Base-by-base conservation (phyloP, 75 land plant genomes). In the Selaginella tamariscina region DNA sequence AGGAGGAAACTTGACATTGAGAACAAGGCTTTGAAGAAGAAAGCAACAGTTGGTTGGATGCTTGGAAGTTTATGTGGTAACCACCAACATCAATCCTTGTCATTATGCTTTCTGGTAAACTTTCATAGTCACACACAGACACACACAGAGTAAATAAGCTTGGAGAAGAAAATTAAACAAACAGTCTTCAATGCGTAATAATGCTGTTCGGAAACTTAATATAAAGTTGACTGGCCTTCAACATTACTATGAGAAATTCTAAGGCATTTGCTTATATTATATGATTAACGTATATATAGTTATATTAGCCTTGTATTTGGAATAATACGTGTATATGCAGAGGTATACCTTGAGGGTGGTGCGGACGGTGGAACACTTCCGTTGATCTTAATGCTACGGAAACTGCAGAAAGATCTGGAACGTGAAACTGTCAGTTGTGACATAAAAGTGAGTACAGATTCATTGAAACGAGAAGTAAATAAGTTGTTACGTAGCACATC, bases 21-120 rank as follows among this genome's bases (percentile, higher is more conserved):
- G 26, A 59, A 23, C 24, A 59, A 59, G 21, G 62, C 24, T 23
- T 59, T 59, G 62, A 59, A 59, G 26, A 59, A 59, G 26, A 59
- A 59, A n/a, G 62, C 62, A n/a, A 59, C 62, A 59, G 62, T 59
- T 5, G 62, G 62, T 21, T 59, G 62, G 62, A 59, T 59, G 62
- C 62, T 59, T n/a, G 62, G 62, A 21, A 59, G 62, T 21, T 26
- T 59, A 5, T 59, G 62, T 59, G 62, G 62, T 59, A 39, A 39
- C 11, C 49, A 39, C 49, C n/a, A n/a, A n/a, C n/a, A n/a, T n/a
- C n/a, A n/a, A 39, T 39, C 49, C 49, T 39, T 5, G 49, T 5
- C 49, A 39, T 39, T 5, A 15, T 39, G n/a, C n/a, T n/a, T n/a
- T n/a, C n/a, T n/a, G n/a, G n/a, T n/a, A n/a, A n/a, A n/a, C n/a